Evolutionary conservation across 1,284 basidiomycete genomes (phyloP).

Genomic region (Sanguinoderma infundibulare): DNA sequence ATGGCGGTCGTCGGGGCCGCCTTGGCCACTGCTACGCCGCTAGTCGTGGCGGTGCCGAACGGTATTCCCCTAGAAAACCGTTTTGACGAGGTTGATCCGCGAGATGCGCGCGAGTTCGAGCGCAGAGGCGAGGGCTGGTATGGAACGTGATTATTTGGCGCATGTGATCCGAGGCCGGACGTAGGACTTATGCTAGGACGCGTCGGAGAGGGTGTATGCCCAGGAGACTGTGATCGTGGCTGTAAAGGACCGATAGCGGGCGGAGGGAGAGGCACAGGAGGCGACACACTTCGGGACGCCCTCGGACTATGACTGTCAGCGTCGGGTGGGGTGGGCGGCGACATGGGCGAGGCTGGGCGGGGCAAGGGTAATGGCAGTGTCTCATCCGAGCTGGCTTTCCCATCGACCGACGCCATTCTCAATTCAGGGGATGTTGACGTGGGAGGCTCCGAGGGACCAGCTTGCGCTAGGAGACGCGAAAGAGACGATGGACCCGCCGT

Average conservation of each 20-base stretch:
- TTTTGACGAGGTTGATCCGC: slow-evolving; percentile 65
- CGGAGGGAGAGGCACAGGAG: slow-evolving; percentile 11
- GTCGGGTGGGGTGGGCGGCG: slow-evolving; percentile 6
- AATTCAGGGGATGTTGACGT: slow-evolving; percentile 29
- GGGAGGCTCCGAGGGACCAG: slow-evolving; percentile 33
- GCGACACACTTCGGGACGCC: slow-evolving; percentile 15
- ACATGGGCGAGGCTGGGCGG: not conserved
- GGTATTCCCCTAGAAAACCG: slow-evolving; percentile 64
- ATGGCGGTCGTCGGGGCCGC: slow-evolving; percentile 72
- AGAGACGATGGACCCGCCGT: slow-evolving; percentile 73
- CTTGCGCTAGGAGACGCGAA: slow-evolving; percentile 76
- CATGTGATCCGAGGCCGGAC: slow-evolving; percentile 39
- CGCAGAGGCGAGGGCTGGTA: slow-evolving; percentile 56
- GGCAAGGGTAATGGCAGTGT: slow-evolving; percentile 23
- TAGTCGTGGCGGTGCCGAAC: slow-evolving; percentile 50
- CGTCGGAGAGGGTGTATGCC: slow-evolving; percentile 14
- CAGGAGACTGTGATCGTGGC: slow-evolving; percentile 31
- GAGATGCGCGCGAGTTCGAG: slow-evolving; percentile 70
- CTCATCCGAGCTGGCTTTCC: slow-evolving; percentile 40
- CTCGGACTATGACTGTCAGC: slow-evolving; percentile 11
- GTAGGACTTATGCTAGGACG: slow-evolving; percentile 13
- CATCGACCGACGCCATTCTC: not conserved
- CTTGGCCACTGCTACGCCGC: slow-evolving; percentile 47
- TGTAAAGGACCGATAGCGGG: slow-evolving; percentile 4
- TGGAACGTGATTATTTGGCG: slow-evolving; percentile 23